Evolutionary conservation across 2,329 filamentous ascomycete species (phyloP).

Genomic region (Penicillium griseofulvum): DNA sequence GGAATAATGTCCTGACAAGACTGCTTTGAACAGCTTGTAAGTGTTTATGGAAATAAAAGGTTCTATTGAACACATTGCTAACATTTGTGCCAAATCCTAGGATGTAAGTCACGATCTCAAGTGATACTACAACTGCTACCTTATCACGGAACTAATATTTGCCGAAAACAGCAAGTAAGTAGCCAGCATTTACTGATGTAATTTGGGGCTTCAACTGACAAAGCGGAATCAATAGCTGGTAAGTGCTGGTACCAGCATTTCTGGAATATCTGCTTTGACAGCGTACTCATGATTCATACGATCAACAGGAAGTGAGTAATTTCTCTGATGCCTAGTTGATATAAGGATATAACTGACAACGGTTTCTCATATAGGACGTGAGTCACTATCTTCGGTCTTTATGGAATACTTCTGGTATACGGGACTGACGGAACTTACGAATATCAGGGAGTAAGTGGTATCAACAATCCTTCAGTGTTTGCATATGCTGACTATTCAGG

Average conservation of each 20-base stretch:
- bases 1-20: not conserved
- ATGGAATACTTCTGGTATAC: not conserved
- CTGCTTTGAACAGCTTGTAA: not conserved
- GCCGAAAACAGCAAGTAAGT: not conserved
- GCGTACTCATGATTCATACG: not conserved
- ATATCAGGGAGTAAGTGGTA: not conserved
- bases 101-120: not conserved
- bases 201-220: not conserved
- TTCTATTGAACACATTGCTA: not conserved
- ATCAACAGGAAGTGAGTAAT: not conserved
- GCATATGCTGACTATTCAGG: not conserved
- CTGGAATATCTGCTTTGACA: not conserved
- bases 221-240: not conserved
- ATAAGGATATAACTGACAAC: not conserved
- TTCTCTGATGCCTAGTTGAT: not conserved
- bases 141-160: not conserved
- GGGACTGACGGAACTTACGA: not conserved
- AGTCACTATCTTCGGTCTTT: not conserved
- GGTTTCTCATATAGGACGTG: not conserved
- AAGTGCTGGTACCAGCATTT: not conserved
- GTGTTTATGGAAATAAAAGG: not conserved
- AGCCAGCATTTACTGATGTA: not conserved
- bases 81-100: not conserved
- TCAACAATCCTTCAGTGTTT: not conserved
- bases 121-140: not conserved